Percentiles rank a stretch among this genome's conserved stretches.
phyloP scores from a whole-genome alignment of 2,329 filamentous ascomycete genomes.

The Monilinia vaccinii-corymbosi region DNA sequence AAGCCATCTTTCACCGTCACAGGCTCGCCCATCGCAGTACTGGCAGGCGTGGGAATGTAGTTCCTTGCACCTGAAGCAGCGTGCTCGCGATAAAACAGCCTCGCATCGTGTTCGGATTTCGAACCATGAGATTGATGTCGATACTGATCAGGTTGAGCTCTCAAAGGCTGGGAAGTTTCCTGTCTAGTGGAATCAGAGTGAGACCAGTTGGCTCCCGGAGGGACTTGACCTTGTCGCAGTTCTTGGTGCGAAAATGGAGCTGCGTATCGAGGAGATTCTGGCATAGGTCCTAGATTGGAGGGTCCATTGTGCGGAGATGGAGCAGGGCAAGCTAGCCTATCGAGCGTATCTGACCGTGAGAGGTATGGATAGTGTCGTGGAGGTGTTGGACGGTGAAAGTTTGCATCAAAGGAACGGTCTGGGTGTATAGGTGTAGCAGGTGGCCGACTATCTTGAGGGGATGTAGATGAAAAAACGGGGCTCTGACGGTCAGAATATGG shows the following conservation, averaged over 20 bases:
- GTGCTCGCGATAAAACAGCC: conserved; percentile 20
- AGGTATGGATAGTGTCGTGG: conserved; percentile 17
- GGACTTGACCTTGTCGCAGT: conserved; percentile 14
- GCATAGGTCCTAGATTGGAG: conserved; percentile 10
- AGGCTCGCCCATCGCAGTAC: conserved; percentile 21
- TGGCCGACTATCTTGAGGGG: conserved; percentile 22
- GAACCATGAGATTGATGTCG: conserved; percentile 15
- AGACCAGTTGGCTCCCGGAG: conserved; percentile 24
- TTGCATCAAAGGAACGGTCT: conserved; percentile 23
- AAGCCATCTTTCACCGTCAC: conserved; percentile 45
- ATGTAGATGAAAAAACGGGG: conserved; percentile 24
- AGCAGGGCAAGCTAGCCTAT: conserved; percentile 22
- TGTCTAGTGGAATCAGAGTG: conserved; percentile 19
- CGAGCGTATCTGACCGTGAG: conserved; percentile 20
- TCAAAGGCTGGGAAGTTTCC: conserved; percentile 25
- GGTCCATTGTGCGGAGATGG: conserved; percentile 15
- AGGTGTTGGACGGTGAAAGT: conserved; percentile 21
- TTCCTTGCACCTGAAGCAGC: conserved; percentile 16
- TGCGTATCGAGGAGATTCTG: conserved; percentile 27
- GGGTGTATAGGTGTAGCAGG: conserved; percentile 21
- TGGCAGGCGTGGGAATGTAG: conserved; percentile 22
- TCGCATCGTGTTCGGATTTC: conserved; percentile 19
- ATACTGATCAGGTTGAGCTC: conserved; percentile 19
- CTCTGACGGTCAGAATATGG: conserved; percentile 27
- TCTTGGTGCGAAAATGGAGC: conserved; percentile 16